These are phyloP conservation scores for Microbotryomycetes sp. DNA, from an alignment of 1,284 basidiomycete species.

Conservation along the genomic window DNA sequence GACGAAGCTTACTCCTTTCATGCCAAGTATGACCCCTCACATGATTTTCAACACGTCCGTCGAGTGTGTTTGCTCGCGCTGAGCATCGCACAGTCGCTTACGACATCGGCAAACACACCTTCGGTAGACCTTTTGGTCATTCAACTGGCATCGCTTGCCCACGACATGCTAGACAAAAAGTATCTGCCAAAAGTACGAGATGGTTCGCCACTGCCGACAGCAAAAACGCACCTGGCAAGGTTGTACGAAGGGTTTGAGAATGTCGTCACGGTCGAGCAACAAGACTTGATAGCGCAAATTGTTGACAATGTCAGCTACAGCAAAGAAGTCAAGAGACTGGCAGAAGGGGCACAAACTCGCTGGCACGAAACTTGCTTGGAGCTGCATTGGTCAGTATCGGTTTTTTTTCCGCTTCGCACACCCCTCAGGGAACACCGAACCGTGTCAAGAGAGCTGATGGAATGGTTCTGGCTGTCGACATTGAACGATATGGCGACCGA, in stretches of 20 bases:
- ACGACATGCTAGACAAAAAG: slow-evolving; percentile 82
- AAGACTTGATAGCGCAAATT: slow-evolving; percentile 46
- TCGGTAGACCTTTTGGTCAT: slow-evolving; percentile 62
- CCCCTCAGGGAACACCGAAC: not conserved
- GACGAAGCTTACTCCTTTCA: slow-evolving; percentile 13
- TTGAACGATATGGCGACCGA: too few species aligned
- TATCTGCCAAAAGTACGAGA: slow-evolving; percentile 55
- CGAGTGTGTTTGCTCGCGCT: slow-evolving; percentile 8
- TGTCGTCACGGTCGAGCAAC: slow-evolving; percentile 11
- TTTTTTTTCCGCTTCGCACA: not conserved
- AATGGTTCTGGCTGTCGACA: too few species aligned
- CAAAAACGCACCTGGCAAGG: not conserved
- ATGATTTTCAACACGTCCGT: slow-evolving; percentile 69
- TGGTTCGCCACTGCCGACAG: not conserved
- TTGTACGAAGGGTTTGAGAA: slow-evolving; percentile 7
- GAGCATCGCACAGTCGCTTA: slow-evolving; percentile 8
- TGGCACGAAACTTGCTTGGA: slow-evolving; percentile 75
- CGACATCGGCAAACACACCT: slow-evolving; percentile 1
- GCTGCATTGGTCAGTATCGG: slow-evolving; percentile 54
- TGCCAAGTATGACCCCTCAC: slow-evolving; percentile 67
- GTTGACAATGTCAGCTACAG: slow-evolving; percentile 79
- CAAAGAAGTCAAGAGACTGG: slow-evolving; percentile 59
- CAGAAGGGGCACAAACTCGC: slow-evolving; percentile 32
- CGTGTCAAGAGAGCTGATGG: not conserved
- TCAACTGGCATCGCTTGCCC: slow-evolving; percentile 76